Evolutionary conservation across 345 rosid genomes (phyloP), one percentile per base, ranked within the genome.

Genomic region (Euphorbia lathyris): DNA sequence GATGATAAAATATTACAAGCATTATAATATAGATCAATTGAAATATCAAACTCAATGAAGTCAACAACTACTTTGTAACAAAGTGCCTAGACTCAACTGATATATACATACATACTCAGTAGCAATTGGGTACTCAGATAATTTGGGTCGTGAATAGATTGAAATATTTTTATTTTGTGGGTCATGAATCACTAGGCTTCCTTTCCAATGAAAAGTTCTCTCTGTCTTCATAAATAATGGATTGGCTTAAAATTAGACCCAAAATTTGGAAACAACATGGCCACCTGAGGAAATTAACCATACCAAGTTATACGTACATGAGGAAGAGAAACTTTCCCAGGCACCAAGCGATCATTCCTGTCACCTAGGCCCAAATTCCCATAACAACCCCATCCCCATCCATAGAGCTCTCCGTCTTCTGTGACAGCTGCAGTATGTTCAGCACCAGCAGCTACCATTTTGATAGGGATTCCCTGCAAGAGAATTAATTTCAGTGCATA

Each of bases 381-480:
- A 77, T 95, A 92, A 52, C 96, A 79, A 9, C 99, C 99, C 97
- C 99, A 91, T 6, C 99, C 99, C 99, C 99, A 95, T 71, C 99
- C 99, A 83, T 88, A 92, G 20, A 95, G 93, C 42, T 84, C 89
- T 75, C 99, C 99, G 71, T 85, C 87, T 85, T 92, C 96, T 67
- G 97, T 79, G 67, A 92, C 86, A 66, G 97, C 99, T 52, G 89
- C 97, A 72, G 96, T 88, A 84, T 95, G 99, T 76, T 95, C 99
- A 69, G 97, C 97, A 75, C 97, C 97, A 73, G 96, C 96, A 69
- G 97, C 97, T 45, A 95, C 96, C 92, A 88, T 81, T 87, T 87
- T 95, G 77, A 90, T 79, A 9, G 88, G 76, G 43, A 84, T 76
- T 45, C 91, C 96, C 97, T 95, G 76, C 83, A 86, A 47, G 34